These are phyloP conservation scores for Raphidocelis subcapitata DNA, from an alignment of 139 green algal genomes.

Conservation along the genomic window DNA sequence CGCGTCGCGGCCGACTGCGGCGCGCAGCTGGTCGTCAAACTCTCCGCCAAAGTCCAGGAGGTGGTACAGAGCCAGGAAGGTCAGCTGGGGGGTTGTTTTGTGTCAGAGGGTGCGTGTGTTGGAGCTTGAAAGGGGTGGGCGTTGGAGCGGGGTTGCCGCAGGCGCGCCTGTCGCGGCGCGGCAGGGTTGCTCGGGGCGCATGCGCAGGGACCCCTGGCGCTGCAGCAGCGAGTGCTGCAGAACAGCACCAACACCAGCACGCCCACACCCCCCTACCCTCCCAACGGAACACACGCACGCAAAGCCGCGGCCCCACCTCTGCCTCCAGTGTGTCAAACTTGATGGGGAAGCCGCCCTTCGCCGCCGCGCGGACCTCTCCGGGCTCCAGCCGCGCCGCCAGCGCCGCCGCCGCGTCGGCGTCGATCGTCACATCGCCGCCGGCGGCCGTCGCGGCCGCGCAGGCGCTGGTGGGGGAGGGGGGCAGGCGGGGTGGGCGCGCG, in stretches of 20 bases:
- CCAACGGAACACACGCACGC: too few species aligned
- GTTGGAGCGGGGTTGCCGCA: background rate
- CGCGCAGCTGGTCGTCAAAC: constrained; percentile 48
- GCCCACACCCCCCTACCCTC: too few species aligned
- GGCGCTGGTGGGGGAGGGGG: background rate
- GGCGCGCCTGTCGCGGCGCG: background rate
- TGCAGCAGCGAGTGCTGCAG: background rate
- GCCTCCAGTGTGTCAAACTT: constrained; percentile 51
- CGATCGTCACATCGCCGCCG: background rate
- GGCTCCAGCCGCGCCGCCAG: constrained; percentile 9
- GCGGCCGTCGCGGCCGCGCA: constrained; percentile 1
- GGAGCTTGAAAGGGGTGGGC: background rate
- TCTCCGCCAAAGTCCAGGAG: constrained; percentile 64
- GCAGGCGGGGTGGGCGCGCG: too few species aligned
- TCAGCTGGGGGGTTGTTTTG: constrained; percentile 48
- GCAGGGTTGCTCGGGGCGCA: background rate
- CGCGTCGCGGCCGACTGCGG: constrained; percentile 16
- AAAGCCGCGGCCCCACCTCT: constrained; percentile 47
- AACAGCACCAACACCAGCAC: background rate
- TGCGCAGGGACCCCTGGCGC: background rate
- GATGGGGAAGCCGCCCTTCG: constrained; percentile 37
- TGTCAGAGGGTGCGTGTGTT: background rate
- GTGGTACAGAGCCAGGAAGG: constrained; percentile 57
- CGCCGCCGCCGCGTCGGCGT: background rate
- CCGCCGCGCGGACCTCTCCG: constrained; percentile 8